These are phyloP conservation scores for Fragaria nilgerrensis DNA, from an alignment of 306 rosid species.

Conservation along the genomic window DNA sequence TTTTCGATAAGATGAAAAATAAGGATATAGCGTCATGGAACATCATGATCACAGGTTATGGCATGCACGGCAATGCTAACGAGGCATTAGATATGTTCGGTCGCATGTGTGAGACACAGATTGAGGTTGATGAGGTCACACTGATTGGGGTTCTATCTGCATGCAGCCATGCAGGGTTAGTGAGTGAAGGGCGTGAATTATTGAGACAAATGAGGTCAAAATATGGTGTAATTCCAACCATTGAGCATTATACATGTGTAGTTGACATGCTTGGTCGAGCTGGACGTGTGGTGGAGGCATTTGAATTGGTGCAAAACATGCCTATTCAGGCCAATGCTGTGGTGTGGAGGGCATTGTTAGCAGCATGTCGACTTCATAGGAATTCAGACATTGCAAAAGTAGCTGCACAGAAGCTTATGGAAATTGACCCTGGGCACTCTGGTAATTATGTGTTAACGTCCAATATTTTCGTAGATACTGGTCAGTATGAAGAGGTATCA, in stretches of 20 bases:
- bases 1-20: slow-evolving; percentile 51
- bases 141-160: slow-evolving; percentile 71
- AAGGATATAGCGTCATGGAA: slow-evolving; percentile 92
- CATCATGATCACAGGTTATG: slow-evolving; percentile 80
- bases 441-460: slow-evolving; percentile 81
- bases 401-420: slow-evolving; percentile 53
- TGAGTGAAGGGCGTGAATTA: slow-evolving; percentile 59
- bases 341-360: slow-evolving; percentile 77
- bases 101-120: slow-evolving; percentile 46
- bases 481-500: slow-evolving; percentile 66
- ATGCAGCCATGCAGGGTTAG: slow-evolving; percentile 74
- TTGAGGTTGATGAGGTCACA: slow-evolving; percentile 56
- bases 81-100: slow-evolving; percentile 55
- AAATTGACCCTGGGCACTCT: slow-evolving; percentile 68
- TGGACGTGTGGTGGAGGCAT: slow-evolving; percentile 61
- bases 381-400: slow-evolving; percentile 60
- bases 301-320: slow-evolving; percentile 47
- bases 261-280: slow-evolving; percentile 88
- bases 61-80: slow-evolving; percentile 61
- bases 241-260: slow-evolving; percentile 81
- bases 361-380: slow-evolving; percentile 68
- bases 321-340: slow-evolving; percentile 64
- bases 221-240: slow-evolving; percentile 58
- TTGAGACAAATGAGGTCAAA: slow-evolving; percentile 54
- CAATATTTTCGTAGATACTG: slow-evolving; percentile 61